Evolutionary conservation across 1,139 yeast species (phyloP), one percentile per base, ranked within the genome.

Genomic region (Trichomonascaceae sp.): DNA sequence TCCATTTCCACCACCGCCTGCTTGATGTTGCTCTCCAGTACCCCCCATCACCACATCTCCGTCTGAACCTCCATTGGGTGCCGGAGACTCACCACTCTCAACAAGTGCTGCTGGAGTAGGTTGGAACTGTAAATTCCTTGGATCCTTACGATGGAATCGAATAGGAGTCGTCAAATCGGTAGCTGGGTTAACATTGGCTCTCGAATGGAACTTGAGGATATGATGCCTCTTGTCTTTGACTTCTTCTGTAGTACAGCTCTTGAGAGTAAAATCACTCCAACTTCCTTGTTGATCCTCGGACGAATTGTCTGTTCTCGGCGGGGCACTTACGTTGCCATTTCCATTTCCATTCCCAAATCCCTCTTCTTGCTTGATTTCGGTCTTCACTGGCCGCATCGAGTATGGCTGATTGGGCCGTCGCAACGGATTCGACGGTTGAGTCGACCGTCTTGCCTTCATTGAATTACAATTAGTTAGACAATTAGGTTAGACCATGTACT

Each of bases 111-210:
- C 36, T 43, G 76, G 51, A 2, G 79, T 77, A 45, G 81, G 61
- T 56, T 82, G 94, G 50, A 80, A 81, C 52, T 82, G 95, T 53
- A 87, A 64, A 51, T 82, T 82, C 46, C 85, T 70, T 1, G 97
- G 95, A 55, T 87, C 97, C 52, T 87, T 85, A 46, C 97, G 69
- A 54, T 85, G 95, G 49, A 87, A 63, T 45, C 95, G 64, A 13
- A 87, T 78, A 0, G 98, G 98, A 39, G 71, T 69, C 34, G 74
- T 75, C 54, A 87, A 87, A 43, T 76, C 76, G 26, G 65, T 63
- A 20, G 64, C 61, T 4, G 92, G 89, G 43, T 81, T 81, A 23
- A 89, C 77, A 31, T 69, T 67, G 45, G 72, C 69, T 42, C 75
- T 74, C 26, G 81, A 67, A 48, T 79, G 93, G 51, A 89, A 84